phyloP scores from a whole-genome alignment of 305 asterid genomes.

The Fraxinus velutina region DNA sequence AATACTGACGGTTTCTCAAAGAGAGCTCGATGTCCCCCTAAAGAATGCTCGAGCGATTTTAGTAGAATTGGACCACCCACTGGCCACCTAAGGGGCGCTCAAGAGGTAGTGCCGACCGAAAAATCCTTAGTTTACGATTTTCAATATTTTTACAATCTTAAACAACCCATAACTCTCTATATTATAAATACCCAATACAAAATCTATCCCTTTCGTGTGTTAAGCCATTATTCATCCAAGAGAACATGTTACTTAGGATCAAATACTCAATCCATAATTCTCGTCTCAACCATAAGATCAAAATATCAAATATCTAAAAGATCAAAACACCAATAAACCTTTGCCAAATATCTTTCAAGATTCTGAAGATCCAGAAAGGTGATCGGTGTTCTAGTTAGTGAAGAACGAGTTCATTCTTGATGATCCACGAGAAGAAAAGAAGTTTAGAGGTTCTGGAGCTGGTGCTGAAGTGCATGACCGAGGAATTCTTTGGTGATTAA shows the following conservation, averaged over 20 bases:
- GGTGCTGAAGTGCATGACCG: not conserved
- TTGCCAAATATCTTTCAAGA: not conserved
- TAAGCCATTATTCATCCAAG: not conserved
- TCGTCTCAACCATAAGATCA: not conserved
- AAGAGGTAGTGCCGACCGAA: not conserved
- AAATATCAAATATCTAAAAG: not conserved
- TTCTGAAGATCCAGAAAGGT: not conserved
- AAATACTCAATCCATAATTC: not conserved
- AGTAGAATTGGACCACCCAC: not conserved
- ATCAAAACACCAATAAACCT: not conserved
- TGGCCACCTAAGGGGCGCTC: not conserved
- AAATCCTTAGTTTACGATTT: not conserved
- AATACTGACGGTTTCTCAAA: not conserved
- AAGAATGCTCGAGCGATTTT: not conserved
- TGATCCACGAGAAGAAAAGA: no score
- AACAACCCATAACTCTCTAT: not conserved
- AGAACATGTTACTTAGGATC: not conserved
- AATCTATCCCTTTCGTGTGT: not conserved
- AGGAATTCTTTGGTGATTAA: not conserved
- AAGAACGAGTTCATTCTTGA: not conserved
- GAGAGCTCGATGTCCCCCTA: not conserved
- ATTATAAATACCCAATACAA: not conserved
- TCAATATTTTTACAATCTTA: not conserved
- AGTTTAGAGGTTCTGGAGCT: not conserved
- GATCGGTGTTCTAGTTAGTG: not conserved